Base-by-base conservation (phyloP, 768 basidiomycete species). In the Leccinum longicurvipes region DNA sequence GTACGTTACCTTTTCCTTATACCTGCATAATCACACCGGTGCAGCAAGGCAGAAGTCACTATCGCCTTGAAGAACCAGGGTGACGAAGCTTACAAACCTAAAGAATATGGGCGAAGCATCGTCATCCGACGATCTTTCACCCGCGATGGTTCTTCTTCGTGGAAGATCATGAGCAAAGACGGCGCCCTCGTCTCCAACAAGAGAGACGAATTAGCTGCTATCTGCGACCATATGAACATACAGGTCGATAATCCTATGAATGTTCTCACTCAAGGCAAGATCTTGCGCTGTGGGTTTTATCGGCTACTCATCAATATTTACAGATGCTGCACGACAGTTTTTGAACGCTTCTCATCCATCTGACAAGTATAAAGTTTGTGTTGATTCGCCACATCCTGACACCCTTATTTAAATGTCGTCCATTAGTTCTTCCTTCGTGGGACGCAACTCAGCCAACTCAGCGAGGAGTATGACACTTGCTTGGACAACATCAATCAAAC, bases 201-300 rank as follows among this genome's bases (percentile, higher is more conserved):
- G 75, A 84, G 85, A 61, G 86, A 92, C 10, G 94, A 98, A 66
- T 72, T 99, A 11, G 80, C 89, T 17, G 83, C 86, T 2, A 98
- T 99, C 49, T 89, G 89, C 63, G 92, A 96, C 67, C 89, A 93
- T 60, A 96, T 97, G 88, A 93, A 93, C 63, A 91, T 99, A 53
- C 93, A 96, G 67, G 91, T 97, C 56, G 93, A 97, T 68, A 95
- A 95, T 65, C 96, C 95, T 2, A 85, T 98, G 84, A 98, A 92
- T 58, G 87, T 99, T 24, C 79, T 96, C 44, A 94, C 91, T 1
- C 92, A 93, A 79, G 91, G 88, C 80, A 59, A 32, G 24, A 65
- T 57, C 9, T 25, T 7, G 23, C 23, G 14, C 17, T 6, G 21
- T 9, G 23, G 3, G 2, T 27, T n/a, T 48, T 31, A 10, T 41